Evolutionary conservation across 768 basidiomycete species (phyloP).

Genomic region (Collybia mongolica): DNA sequence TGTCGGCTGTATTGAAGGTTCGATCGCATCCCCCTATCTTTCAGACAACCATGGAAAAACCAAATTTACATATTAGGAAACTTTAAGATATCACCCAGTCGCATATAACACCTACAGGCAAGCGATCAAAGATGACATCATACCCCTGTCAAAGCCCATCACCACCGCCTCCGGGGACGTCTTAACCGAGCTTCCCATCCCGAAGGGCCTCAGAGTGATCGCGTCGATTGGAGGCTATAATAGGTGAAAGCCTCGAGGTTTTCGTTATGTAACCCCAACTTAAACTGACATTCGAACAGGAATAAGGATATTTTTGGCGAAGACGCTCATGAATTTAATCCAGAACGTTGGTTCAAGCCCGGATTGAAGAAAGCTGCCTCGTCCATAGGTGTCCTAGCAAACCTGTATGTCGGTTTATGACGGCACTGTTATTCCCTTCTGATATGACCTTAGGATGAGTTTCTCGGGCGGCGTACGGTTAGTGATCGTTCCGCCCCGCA

Average conservation of each 20-base stretch:
- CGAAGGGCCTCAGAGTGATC: conserved; percentile 48
- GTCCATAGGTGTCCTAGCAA: conserved; percentile 47
- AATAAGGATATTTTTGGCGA: conserved; percentile 44
- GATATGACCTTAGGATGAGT: conserved; percentile 18
- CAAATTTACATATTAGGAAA: conserved; percentile 31
- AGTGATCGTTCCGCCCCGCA: conserved; percentile 6
- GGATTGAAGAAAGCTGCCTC: conserved; percentile 35
- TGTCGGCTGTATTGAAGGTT: conserved; percentile 46
- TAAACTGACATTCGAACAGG: conserved; percentile 17
- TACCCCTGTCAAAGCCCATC: conserved; percentile 58
- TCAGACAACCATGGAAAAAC: not conserved
- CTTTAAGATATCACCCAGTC: conserved; percentile 42
- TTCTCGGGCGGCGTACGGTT: conserved; percentile 32
- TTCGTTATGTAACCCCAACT: not conserved
- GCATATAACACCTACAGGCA: conserved; percentile 32
- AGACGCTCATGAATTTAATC: conserved; percentile 45
- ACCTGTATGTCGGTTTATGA: conserved; percentile 31
- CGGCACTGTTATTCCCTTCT: not conserved
- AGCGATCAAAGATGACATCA: conserved; percentile 49
- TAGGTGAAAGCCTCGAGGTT: conserved; percentile 29
- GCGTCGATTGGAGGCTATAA: conserved; percentile 54
- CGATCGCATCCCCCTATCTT: conserved; percentile 4
- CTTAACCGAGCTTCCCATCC: conserved; percentile 46
- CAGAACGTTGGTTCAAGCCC: conserved; percentile 46
- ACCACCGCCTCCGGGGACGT: conserved; percentile 41